These are phyloP conservation scores for Boletus pseudo-olivaceus DNA, from an alignment of 768 basidiomycete species.

Conservation along the genomic window DNA sequence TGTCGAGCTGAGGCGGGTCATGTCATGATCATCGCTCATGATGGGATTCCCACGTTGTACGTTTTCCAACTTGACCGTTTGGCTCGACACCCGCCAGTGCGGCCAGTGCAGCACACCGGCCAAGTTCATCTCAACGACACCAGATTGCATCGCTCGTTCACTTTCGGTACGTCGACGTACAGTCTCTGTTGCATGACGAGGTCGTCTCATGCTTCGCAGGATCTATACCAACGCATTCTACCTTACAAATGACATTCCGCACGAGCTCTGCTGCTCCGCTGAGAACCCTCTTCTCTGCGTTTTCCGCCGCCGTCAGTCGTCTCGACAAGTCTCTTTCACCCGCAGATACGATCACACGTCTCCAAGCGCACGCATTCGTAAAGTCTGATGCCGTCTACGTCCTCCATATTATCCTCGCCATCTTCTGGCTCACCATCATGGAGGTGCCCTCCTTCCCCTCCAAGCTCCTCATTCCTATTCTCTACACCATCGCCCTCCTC, in stretches of 20 bases:
- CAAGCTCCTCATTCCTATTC: slow-evolving; percentile 74
- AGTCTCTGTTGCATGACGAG: background rate
- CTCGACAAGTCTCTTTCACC: slow-evolving; percentile 80
- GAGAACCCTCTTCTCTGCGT: slow-evolving; percentile 37
- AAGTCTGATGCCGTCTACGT: slow-evolving; percentile 59
- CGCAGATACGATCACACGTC: slow-evolving; percentile 54
- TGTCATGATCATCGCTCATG: background rate
- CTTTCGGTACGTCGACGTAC: background rate
- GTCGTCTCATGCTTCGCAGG: background rate
- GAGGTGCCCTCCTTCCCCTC: slow-evolving; percentile 61
- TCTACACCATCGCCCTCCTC: slow-evolving; percentile 66
- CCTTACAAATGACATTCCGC: slow-evolving; percentile 1
- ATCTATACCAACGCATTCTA: background rate
- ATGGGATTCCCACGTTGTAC: background rate
- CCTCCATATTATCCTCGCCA: slow-evolving; percentile 57
- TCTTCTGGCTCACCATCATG: slow-evolving; percentile 76
- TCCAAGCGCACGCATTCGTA: slow-evolving; percentile 55
- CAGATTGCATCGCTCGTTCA: background rate
- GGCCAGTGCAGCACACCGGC: background rate
- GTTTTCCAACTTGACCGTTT: background rate
- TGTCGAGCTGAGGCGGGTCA: background rate
- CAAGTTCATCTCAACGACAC: too few relatives aligned
- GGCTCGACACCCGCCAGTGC: background rate
- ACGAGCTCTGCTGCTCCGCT: background rate
- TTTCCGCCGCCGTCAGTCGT: slow-evolving; percentile 59